Percentiles rank a stretch among this genome's conserved stretches.
These are phyloP conservation scores for Styphnolobium japonicum DNA, from an alignment of 306 rosid genomes.

Conservation along the genomic window DNA sequence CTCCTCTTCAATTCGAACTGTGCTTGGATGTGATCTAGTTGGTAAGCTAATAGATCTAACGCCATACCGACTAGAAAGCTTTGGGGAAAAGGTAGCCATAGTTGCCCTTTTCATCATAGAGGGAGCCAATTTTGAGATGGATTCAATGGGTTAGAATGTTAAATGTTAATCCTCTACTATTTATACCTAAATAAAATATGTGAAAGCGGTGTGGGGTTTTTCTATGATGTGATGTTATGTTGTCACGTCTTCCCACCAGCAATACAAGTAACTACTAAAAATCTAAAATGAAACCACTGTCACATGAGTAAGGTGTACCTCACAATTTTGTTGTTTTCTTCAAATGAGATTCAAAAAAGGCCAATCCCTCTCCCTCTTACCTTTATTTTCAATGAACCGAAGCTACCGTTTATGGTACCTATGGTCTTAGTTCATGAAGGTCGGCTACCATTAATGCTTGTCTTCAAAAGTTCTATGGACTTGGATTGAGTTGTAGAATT, in stretches of 20 bases:
- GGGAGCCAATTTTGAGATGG: background rate
- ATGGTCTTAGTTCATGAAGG: slow-evolving; percentile 17
- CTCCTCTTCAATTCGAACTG: slow-evolving; percentile 49
- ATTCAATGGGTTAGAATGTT: background rate
- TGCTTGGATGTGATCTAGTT: slow-evolving; percentile 74
- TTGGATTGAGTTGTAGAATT: background rate
- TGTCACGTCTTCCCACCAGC: slow-evolving; percentile 44
- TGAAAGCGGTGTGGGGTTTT: slow-evolving; percentile 33
- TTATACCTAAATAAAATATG: slow-evolving; percentile 36
- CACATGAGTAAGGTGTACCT: slow-evolving; percentile 22
- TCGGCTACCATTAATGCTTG: slow-evolving; percentile 26
- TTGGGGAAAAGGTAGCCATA: slow-evolving; percentile 50
- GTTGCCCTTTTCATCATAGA: slow-evolving; percentile 38
- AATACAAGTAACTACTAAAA: background rate
- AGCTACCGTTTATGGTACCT: slow-evolving; percentile 29
- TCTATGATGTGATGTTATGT: slow-evolving; percentile 34
- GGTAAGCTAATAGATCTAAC: slow-evolving; percentile 76
- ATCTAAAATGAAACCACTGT: background rate
- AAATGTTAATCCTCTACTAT: background rate
- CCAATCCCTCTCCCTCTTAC: background rate
- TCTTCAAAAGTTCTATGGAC: slow-evolving; percentile 24
- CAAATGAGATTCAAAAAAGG: background rate
- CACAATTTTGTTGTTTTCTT: background rate
- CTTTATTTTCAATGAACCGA: slow-evolving; percentile 24
- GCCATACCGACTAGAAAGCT: slow-evolving; percentile 33